Evolutionary conservation across 306 rosid genomes (phyloP), one percentile per base, ranked within the genome.

Genomic region (Luffa acutangula): DNA sequence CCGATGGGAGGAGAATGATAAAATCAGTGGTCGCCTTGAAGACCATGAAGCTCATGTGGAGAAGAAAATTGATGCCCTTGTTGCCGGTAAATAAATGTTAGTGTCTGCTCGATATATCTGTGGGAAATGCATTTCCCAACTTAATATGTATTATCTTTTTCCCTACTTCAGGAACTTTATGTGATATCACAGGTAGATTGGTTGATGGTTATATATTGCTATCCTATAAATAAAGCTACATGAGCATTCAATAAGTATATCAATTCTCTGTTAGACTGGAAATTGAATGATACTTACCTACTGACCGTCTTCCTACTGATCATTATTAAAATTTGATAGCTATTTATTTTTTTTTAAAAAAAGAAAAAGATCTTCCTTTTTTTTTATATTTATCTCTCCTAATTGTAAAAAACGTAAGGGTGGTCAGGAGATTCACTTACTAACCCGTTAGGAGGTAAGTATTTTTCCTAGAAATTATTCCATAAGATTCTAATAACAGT

Each of bases 1-100:
- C 74, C 90, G 81, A 69, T 91, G 96, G 98, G 96, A 89, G 79
- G 93, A 87, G 82, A 91, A 86, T 34, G 92, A 90, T 21, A 62
- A 82, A 0, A 43, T 91, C 85, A 86, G 83, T 53, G 93, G 90
- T 81, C 92, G 97, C 82, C 90, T 95, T 13, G 97, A 91, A 84
- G 98, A 91, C 84, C 39, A 92, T 76, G 96, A 92, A 89, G 96
- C 97, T 43, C 93, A 92, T 82, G n/a, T 87, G 75, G 95, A 89
- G 69, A 57, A 73, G 57, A 94, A 94, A 84, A 92, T 94, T 20
- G 84, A 87, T 64, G 86, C 91, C 13, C 92, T 94, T 74, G 67
- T 92, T 74, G 82, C 85, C n/a, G 90, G 80, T 21, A 31, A 14
- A 74, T 51, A 14, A 74, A 13, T 74, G 17, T 9, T 20, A 10